These are phyloP conservation scores for Amesomyces nigricolor DNA, from an alignment of 2,329 filamentous ascomycete genomes.

Conservation along the genomic window DNA sequence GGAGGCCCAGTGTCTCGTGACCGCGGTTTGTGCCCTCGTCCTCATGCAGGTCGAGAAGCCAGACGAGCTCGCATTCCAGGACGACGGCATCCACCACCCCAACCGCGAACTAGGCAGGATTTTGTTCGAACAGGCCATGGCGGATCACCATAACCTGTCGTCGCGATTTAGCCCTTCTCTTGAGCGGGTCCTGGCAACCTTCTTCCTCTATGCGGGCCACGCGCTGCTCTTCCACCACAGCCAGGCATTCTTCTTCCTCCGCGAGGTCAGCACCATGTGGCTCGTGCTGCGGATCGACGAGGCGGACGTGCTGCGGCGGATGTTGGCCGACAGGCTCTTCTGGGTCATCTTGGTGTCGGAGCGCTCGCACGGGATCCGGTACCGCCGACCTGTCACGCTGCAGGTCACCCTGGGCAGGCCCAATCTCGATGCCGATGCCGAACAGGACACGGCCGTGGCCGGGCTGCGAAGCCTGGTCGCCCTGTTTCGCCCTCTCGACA, in stretches of 20 bases:
- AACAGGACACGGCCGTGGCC: background rate
- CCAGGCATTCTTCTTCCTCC: conserved; percentile 6
- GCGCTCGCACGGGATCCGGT: conserved; percentile 9
- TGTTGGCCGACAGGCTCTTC: conserved; percentile 4
- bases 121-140: conserved; percentile 5
- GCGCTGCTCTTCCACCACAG: conserved; percentile 10
- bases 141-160: background rate
- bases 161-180: conserved; percentile 1
- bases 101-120: background rate
- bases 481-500: conserved; percentile 7
- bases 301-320: background rate
- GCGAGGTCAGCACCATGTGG: conserved; percentile 3
- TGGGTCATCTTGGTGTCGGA: conserved; percentile 8
- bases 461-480: conserved; percentile 1
- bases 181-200: conserved; percentile 5
- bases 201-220: conserved; percentile 11
- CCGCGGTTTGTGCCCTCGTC: conserved; percentile 4
- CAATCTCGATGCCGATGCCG: background rate
- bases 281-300: conserved; percentile 3
- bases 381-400: conserved; percentile 4
- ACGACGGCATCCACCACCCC: conserved; percentile 2
- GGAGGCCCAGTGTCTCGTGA: conserved; percentile 1
- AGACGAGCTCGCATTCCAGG: background rate
- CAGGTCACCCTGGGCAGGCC: conserved; percentile 1
- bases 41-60: conserved; percentile 7